Conservation (phyloP, 75 land plant genomes). For the Picea sitchensis region DNA sequence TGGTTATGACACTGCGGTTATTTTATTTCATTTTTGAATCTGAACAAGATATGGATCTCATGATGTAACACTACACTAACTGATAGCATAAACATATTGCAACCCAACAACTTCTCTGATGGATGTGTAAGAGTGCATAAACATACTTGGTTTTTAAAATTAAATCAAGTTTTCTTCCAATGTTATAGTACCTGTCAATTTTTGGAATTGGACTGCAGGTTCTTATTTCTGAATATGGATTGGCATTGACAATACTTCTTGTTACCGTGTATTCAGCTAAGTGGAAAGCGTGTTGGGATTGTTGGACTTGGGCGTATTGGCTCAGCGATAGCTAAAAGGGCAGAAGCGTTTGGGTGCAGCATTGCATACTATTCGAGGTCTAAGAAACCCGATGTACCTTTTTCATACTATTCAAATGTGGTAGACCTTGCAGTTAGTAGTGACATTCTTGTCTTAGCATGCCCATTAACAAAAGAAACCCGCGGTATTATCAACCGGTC, state of each 20-base stretch:
- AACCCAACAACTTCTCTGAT: no score
- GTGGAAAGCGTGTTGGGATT: conserved; percentile 85
- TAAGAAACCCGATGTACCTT: conserved; percentile 37
- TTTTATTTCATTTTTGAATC: neutral
- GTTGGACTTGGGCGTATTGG: conserved; percentile 94
- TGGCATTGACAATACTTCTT: neutral
- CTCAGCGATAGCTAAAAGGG: conserved; percentile 75
- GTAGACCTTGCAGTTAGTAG: conserved; percentile 40
- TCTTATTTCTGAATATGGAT: neutral
- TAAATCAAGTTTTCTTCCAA: no score
- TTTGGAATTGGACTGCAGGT: neutral
- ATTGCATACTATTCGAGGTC: conserved; percentile 51
- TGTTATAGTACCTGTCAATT: neutral
- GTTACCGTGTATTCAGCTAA: conserved; percentile 55
- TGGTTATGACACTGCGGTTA: neutral
- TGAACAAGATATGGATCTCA: neutral
- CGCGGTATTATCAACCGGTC: conserved; percentile 35
- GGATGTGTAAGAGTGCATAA: no score
- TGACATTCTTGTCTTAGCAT: conserved; percentile 51
- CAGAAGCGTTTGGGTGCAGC: conserved; percentile 61
- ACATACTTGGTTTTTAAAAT: no score
- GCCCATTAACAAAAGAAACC: conserved; percentile 49
- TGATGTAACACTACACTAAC: no score
- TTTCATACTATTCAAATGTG: conserved; percentile 33
- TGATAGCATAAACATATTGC: no score